Base-by-base conservation (phyloP, 345 rosid species). In the Erodium maritimum region DNA sequence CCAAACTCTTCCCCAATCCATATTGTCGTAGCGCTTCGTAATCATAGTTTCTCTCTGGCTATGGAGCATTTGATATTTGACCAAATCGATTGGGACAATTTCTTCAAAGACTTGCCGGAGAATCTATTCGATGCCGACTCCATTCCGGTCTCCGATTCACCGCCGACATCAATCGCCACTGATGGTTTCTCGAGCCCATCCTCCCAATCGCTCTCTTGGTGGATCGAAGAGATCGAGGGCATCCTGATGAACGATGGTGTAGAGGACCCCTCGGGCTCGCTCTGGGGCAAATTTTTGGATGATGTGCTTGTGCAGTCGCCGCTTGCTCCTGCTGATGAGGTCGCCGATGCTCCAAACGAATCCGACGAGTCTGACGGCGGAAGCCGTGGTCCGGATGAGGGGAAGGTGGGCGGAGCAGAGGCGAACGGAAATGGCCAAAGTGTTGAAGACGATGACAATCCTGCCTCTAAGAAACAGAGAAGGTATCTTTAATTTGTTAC, bases 391-490 rank as follows among this genome's bases (percentile, higher is more conserved):
- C 22, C 46, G 23, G 48, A 21, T 4, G 20, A 22, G 14, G 55
- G 53, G 24, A 45, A 56, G 37, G 25, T 23, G 23, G 46, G 50
- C 37, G 69, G 42, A 13, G 66, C 25, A 29, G 69, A 42, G n/a
- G n/a, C n/a, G 11, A 50, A 22, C 11, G 56, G 10, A 16, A 21
- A 19, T 5, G 61, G n/a, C 19, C 61, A 64, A 20, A 61, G 51
- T n/a, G 57, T 17, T 19, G 56, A 60, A 75, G 87, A 81, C 75
- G 78, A 23, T 57, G 80, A 75, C 50, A 85, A 77, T 71, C 64
- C 70, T n/a, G 48, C 66, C 55, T 72, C 73, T 23, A 86, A 75
- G 79, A 86, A 86, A 69, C 65, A 64, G 82, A 77, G 66, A 70
- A 81, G 94, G 94, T 86, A 81, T 23, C n/a, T 71, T 16, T 66